Evolutionary conservation across 148 eudicot genomes (phyloP).

Genomic region (Heliosperma pusillum): DNA sequence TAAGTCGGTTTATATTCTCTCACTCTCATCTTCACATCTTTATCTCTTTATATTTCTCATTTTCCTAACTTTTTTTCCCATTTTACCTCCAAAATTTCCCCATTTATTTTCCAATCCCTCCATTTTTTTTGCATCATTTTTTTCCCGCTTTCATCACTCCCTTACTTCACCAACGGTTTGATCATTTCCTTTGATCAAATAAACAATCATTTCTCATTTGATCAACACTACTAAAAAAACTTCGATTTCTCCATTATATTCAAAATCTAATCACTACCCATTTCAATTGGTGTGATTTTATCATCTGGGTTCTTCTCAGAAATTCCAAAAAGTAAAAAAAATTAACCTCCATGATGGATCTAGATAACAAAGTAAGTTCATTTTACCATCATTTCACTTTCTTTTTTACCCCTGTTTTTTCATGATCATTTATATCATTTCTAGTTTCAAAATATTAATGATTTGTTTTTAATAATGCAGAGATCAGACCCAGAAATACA

Average conservation of each 20-base stretch:
- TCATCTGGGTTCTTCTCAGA: conserved; percentile 35
- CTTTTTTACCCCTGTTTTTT: conserved; percentile 15
- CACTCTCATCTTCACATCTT: conserved; percentile 16
- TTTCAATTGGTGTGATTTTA: not conserved
- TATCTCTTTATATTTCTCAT: conserved; percentile 17
- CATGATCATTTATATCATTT: not conserved
- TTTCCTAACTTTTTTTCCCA: not conserved
- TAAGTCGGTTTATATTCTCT: conserved; percentile 17
- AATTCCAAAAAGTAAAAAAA: conserved; percentile 6
- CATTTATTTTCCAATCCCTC: not conserved
- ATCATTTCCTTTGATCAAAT: not conserved
- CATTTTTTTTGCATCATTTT: not conserved
- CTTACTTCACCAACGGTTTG: not conserved
- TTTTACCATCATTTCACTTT: too few species aligned
- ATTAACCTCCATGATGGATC: conserved; percentile 55
- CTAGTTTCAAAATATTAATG: not conserved
- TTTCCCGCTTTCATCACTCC: conserved; percentile 12
- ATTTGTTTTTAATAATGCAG: conserved; percentile 25
- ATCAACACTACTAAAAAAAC: not conserved
- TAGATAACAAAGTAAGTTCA: conserved; percentile 59
- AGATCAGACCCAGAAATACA: conserved; percentile 46
- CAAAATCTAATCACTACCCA: conserved; percentile 21
- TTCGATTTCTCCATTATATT: not conserved
- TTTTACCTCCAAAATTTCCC: conserved; percentile 13
- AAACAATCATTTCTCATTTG: conserved; percentile 8